Percentiles rank a stretch among this genome's conserved stretches.
phyloP scores from a whole-genome alignment of 768 basidiomycete genomes.

The Candolleomyces efflorescens region DNA sequence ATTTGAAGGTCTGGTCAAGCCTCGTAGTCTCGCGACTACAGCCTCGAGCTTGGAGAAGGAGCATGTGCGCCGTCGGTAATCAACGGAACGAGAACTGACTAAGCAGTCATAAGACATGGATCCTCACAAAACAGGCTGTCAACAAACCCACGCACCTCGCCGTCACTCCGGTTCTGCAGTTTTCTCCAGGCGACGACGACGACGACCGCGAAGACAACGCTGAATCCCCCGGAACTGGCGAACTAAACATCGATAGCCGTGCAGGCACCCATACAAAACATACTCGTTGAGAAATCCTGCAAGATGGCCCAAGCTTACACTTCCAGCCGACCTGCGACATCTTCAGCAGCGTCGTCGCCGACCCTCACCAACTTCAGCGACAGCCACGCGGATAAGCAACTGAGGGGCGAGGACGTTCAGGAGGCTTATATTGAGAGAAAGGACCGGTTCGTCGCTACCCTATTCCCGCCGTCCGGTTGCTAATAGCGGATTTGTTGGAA shows the following conservation, averaged over 20 bases:
- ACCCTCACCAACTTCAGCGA: slow-evolving; percentile 20
- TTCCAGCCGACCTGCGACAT: slow-evolving; percentile 22
- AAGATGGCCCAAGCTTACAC: slow-evolving; percentile 42
- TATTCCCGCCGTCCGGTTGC: slow-evolving; percentile 6
- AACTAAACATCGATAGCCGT: background rate
- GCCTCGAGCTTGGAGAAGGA: background rate
- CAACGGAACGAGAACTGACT: background rate
- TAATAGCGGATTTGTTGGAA: background rate
- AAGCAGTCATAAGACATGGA: slow-evolving; percentile 1
- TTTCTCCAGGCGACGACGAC: slow-evolving; percentile 1
- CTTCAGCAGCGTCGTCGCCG: slow-evolving; percentile 20
- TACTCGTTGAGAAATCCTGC: background rate
- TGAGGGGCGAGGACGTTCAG: slow-evolving; percentile 69
- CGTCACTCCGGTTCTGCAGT: background rate
- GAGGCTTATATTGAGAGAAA: slow-evolving; percentile 72
- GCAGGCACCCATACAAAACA: background rate
- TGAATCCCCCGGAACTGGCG: background rate
- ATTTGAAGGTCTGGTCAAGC: background rate
- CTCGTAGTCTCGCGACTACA: background rate
- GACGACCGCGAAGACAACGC: background rate
- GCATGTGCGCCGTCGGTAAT: background rate
- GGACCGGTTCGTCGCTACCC: slow-evolving; percentile 53
- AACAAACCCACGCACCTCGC: background rate
- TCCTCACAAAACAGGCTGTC: slow-evolving; percentile 1
- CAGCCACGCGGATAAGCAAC: slow-evolving; percentile 35